A percentile compares a stretch with the other conserved stretches of the same genome.
phyloP scores from a whole-genome alignment of 1,139 yeast species.

The Tardiomyces digboiensis region DNA sequence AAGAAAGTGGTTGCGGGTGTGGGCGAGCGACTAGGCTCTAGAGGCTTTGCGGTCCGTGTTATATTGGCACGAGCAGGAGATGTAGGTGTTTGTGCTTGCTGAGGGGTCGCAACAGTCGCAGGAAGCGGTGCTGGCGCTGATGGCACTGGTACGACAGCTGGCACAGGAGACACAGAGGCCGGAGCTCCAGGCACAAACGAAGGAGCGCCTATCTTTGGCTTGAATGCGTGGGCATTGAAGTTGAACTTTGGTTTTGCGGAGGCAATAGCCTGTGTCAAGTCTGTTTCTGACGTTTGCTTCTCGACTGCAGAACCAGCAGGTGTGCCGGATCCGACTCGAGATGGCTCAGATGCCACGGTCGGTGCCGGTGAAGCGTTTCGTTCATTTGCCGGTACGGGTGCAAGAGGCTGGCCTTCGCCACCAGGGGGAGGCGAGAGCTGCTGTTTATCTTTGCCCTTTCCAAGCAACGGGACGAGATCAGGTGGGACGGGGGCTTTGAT shows the following conservation, averaged over 20 bases:
- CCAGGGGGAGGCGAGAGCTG: slow-evolving; percentile 14
- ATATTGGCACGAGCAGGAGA: too few species aligned
- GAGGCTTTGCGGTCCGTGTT: slow-evolving; percentile 6
- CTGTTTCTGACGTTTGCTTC: slow-evolving; percentile 7
- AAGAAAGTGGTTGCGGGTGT: slow-evolving; percentile 26
- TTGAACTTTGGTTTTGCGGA: slow-evolving; percentile 30
- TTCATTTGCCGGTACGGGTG: slow-evolving; percentile 8
- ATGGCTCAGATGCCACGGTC: slow-evolving; percentile 3
- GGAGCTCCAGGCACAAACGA: slow-evolving; percentile 47
- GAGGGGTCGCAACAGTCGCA: background rate
- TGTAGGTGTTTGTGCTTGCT: background rate
- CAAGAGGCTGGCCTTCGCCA: slow-evolving; percentile 5
- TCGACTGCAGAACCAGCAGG: slow-evolving; percentile 14
- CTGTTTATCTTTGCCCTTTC: slow-evolving; percentile 57
- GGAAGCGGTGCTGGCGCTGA: slow-evolving; percentile 9
- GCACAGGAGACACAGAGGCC: slow-evolving; percentile 6
- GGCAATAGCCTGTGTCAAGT: slow-evolving; percentile 5
- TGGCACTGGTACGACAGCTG: slow-evolving; percentile 11
- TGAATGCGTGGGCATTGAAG: slow-evolving; percentile 49
- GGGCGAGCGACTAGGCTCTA: slow-evolving; percentile 1
- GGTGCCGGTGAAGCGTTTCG: slow-evolving; percentile 4
- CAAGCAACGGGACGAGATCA: slow-evolving; percentile 65
- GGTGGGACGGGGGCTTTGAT: slow-evolving; percentile 46
- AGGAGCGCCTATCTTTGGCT: slow-evolving; percentile 63
- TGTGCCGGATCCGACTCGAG: slow-evolving; percentile 6